Percentiles rank a stretch among this genome's conserved stretches.
Evolutionary conservation across 345 rosid species (phyloP).

Genomic region (Gossypioides kirkii): DNA sequence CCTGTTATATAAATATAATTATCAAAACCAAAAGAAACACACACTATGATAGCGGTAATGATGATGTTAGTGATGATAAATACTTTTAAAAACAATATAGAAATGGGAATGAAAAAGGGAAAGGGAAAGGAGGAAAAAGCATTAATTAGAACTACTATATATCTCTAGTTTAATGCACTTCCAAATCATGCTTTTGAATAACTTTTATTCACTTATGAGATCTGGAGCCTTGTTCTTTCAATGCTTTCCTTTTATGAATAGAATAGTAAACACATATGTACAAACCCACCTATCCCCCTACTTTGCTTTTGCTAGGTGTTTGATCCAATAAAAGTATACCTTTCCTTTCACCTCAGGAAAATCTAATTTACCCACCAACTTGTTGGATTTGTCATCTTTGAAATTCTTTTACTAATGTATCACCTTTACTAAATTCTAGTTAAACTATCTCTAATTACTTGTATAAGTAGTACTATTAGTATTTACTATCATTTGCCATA

Average conservation of each 20-base stretch:
- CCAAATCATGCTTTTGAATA: constrained; percentile 16
- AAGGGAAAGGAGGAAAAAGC: neutral
- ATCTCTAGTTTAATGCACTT: neutral
- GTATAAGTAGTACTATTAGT: neutral
- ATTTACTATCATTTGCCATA: neutral
- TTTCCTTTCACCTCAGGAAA: constrained; percentile 19
- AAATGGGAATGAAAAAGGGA: neutral
- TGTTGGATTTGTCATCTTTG: too few relatives aligned
- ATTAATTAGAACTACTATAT: neutral
- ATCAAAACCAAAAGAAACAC: neutral
- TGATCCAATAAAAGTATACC: constrained; percentile 32
- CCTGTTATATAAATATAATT: constrained; percentile 13
- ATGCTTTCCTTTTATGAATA: constrained; percentile 19
- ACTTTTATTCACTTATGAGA: constrained; percentile 18
- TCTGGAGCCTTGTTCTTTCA: constrained; percentile 28
- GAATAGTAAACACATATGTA: neutral
- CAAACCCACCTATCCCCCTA: neutral
- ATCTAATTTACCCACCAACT: neutral
- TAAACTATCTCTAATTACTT: too few relatives aligned
- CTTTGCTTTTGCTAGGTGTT: constrained; percentile 16
- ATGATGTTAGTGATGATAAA: constrained; percentile 8
- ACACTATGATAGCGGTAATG: neutral
- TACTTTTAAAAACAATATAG: neutral
- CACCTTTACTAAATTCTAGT: too few relatives aligned
- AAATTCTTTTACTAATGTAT: too few relatives aligned